These are phyloP conservation scores for Exophiala sp. DNA, from an alignment of 2,329 filamentous ascomycete genomes.

Conservation along the genomic window DNA sequence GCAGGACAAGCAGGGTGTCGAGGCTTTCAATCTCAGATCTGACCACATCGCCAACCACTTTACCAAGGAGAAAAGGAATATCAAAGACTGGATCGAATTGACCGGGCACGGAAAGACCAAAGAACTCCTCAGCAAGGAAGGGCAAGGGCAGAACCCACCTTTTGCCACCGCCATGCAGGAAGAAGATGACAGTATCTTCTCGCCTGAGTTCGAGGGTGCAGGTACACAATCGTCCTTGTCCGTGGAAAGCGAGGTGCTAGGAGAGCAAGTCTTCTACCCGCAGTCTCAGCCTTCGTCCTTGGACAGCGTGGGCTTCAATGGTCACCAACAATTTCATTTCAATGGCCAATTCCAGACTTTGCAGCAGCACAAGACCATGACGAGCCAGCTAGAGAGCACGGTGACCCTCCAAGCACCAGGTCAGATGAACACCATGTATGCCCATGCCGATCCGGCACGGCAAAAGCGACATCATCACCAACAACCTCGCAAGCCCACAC, in stretches of 20 bases:
- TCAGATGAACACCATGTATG: too few relatives aligned
- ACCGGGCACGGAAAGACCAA: constrained; percentile 13
- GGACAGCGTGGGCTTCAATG: too few relatives aligned
- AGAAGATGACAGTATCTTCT: background rate
- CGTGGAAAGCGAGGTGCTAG: background rate
- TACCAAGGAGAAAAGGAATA: constrained; percentile 31
- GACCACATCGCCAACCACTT: constrained; percentile 69
- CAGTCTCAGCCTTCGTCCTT: background rate
- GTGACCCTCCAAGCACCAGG: too few relatives aligned
- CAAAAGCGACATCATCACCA: background rate
- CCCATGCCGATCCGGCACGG: too few relatives aligned
- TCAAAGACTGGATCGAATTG: constrained; percentile 23
- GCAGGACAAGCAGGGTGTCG: constrained; percentile 49
- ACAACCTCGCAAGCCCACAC: background rate
- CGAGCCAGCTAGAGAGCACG: too few relatives aligned
- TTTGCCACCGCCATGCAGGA: background rate
- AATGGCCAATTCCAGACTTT: too few relatives aligned
- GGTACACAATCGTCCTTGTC: constrained; percentile 4
- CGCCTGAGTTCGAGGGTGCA: background rate
- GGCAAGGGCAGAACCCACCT: background rate
- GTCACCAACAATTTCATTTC: too few relatives aligned
- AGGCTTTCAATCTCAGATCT: constrained; percentile 59
- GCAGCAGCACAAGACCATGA: too few relatives aligned
- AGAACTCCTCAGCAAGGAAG: background rate
- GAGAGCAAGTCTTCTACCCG: background rate